Evolutionary conservation across 1,284 basidiomycete genomes (phyloP), one percentile per base, ranked within the genome.

Genomic region (Microbotryum scabiosae): DNA sequence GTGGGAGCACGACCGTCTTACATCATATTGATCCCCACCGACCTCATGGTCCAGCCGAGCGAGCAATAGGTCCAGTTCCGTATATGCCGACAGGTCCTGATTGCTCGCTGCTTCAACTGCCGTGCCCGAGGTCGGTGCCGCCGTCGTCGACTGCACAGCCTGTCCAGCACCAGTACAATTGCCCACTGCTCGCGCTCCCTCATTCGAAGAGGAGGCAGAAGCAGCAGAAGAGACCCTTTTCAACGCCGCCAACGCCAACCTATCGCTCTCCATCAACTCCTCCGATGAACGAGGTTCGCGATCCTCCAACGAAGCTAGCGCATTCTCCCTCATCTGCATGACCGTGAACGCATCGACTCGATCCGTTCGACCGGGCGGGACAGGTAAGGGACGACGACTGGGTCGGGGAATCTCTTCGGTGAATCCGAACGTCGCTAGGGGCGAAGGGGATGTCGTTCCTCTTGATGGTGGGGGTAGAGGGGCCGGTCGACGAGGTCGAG

Each of bases 1-100:
- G 48, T 4, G 6, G 21, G 18, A 8, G 16, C 6, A n/a, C 3
- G 16, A 16, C 36, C 23, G 36, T 26, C 21, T 21, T 44, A 68
- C 66, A 23, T 68, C 66, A 36, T 68, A 68, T 8, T 62, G 56
- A 14, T 54, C 21, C 0, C 59, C 62, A 32, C 36, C 47, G 6
- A 23, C 52, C 25, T 48, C 47, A 2, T 51, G 57, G 51, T 69
- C 65, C 16, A 69, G 45, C 7, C 67, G 23, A 3, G 67, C 67
- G 2, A 69, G 47, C 9, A 69, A 51, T 7, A 69, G 26, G 43
- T 69, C 67, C 3, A 69, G 52, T 7, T 69, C 67, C 9, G 67
- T 67, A 45, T 67, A 69, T n/a, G 56, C 59, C 16, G 47, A 58
- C n/a, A 64, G 43, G 45, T 25, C 44, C 36, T 41, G 36, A 41